Conservation (phyloP, 495 filamentous ascomycete species). For the Darksidea phi region DNA sequence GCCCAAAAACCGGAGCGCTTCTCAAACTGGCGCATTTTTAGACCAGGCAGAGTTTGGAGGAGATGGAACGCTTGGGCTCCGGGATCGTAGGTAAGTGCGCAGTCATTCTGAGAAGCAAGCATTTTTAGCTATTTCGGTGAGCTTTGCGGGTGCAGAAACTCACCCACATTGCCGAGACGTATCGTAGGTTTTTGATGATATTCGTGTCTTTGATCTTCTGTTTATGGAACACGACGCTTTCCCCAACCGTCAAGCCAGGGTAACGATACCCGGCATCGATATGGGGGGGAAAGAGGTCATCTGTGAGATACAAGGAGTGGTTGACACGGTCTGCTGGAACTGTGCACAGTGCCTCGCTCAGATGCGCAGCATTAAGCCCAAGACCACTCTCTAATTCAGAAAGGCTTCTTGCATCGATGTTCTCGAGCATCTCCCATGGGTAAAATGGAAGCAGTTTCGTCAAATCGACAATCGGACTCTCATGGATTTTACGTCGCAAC, state of each 20-base stretch:
- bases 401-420: not conserved
- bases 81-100: not conserved
- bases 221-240: not conserved
- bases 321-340: not conserved
- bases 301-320: slow-evolving; percentile 3
- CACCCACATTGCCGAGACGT: not conserved
- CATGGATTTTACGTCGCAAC: not conserved
- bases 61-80: not conserved
- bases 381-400: not conserved
- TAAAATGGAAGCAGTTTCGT: not conserved
- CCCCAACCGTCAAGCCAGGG: not conserved
- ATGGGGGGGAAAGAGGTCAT: not conserved
- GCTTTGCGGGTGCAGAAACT: not conserved
- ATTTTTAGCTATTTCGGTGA: not conserved
- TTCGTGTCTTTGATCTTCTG: not conserved
- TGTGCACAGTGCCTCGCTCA: not conserved
- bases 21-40: slow-evolving; percentile 1
- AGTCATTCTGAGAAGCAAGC: not conserved
- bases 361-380: not conserved
- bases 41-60: not conserved
- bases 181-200: not conserved
- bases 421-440: not conserved
- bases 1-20: slow-evolving; percentile 1
- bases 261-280: not conserved
- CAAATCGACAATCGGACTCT: not conserved